These are phyloP conservation scores for Hyaloscypha finlandica DNA, from an alignment of 495 filamentous ascomycete species.

Conservation along the genomic window DNA sequence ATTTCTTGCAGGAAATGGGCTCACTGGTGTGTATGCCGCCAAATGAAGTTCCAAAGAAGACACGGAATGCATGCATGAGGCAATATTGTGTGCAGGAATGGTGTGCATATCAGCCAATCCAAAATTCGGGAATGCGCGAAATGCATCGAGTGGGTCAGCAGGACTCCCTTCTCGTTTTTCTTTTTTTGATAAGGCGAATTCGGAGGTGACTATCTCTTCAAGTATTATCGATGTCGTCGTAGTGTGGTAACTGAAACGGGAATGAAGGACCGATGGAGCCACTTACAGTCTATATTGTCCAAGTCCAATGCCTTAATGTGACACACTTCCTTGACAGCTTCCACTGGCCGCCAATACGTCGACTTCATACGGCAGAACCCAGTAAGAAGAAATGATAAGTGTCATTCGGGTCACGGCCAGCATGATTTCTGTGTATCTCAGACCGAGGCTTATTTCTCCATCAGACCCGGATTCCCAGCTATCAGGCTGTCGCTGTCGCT, in stretches of 20 bases:
- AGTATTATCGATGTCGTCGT: not conserved
- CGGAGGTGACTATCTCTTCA: not conserved
- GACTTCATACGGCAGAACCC: not conserved
- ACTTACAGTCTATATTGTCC: not conserved
- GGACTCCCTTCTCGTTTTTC: not conserved
- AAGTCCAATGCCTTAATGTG: not conserved
- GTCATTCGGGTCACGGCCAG: too few species aligned
- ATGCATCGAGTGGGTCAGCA: not conserved
- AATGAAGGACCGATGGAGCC: not conserved
- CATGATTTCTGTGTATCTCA: not conserved
- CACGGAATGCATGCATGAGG: not conserved
- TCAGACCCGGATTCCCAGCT: not conserved
- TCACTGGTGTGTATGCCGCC: not conserved
- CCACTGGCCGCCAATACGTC: not conserved
- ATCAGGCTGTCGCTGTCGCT: not conserved
- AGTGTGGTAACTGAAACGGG: not conserved
- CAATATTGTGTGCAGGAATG: not conserved
- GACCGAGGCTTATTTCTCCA: not conserved
- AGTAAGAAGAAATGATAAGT: too few species aligned
- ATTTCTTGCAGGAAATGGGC: not conserved
- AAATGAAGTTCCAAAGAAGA: not conserved
- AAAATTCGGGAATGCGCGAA: not conserved
- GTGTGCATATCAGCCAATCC: not conserved
- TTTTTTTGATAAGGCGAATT: not conserved
- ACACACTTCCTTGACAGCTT: not conserved